phyloP scores from a whole-genome alignment of 495 filamentous ascomycete genomes.

The Trichoderma parareesei region DNA sequence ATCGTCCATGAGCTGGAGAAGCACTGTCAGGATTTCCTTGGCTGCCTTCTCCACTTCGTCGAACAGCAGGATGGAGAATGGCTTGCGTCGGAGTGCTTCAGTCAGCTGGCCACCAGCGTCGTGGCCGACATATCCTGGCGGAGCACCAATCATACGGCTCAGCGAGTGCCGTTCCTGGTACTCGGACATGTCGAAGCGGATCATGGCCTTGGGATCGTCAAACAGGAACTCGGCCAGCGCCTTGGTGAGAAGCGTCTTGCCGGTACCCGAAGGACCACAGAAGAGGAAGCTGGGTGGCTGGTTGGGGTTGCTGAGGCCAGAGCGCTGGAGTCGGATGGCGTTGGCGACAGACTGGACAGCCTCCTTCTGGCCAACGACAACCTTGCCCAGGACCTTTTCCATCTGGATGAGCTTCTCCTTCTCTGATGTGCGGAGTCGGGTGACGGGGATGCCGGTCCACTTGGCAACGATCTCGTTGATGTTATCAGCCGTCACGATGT shows the following conservation, averaged over 20 bases:
- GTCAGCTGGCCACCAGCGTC: conserved; percentile 94
- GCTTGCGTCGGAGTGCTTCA: conserved; percentile 82
- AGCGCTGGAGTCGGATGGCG: conserved; percentile 88
- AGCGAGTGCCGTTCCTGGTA: conserved; percentile 97
- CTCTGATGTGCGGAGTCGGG: conserved; percentile 84
- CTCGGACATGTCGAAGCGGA: conserved; percentile 99
- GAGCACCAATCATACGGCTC: conserved; percentile 94
- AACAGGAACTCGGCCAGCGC: conserved; percentile 96
- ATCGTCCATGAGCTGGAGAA: conserved; percentile 97
- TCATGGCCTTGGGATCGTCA: conserved; percentile 95
- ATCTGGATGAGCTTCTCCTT: conserved; percentile 95
- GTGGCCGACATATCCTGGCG: conserved; percentile 94
- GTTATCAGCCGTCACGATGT: conserved; percentile 92
- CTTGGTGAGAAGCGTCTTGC: conserved; percentile 95
- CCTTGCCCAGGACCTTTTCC: conserved; percentile 73
- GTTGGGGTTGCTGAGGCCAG: conserved; percentile 88
- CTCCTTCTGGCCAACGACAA: conserved; percentile 90
- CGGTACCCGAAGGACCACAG: conserved; percentile 95
- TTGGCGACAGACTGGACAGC: conserved; percentile 92
- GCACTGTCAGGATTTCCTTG: conserved; percentile 92
- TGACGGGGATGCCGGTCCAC: conserved; percentile 96
- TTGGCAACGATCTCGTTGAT: conserved; percentile 97
- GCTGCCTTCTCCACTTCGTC: conserved; percentile 98
- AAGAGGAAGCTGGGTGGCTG: conserved; percentile 96
- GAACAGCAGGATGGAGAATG: conserved; percentile 96